Percentiles rank a stretch among this genome's conserved stretches.
These are phyloP conservation scores for Penicillium sp. DNA, from an alignment of 2,329 filamentous ascomycete species.

Conservation along the genomic window DNA sequence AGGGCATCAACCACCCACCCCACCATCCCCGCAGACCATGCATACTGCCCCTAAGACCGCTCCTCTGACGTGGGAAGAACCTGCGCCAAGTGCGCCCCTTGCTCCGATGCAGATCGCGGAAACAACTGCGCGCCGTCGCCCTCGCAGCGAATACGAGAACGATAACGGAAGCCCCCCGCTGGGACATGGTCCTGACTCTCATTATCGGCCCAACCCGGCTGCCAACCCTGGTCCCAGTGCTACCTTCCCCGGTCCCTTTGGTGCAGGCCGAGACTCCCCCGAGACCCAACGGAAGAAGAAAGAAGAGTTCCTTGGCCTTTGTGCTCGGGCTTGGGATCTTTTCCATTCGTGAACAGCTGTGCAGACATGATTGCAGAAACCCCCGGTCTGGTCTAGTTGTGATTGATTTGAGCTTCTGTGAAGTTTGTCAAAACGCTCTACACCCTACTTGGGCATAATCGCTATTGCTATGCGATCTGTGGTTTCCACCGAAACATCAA, in stretches of 20 bases:
- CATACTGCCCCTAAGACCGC: constrained; percentile 32
- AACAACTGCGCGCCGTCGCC: constrained; percentile 62
- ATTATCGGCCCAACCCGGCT: constrained; percentile 39
- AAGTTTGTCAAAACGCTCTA: not conserved
- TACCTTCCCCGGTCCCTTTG: constrained; percentile 68
- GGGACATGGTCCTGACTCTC: constrained; percentile 65
- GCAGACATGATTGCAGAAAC: not conserved
- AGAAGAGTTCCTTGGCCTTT: constrained; percentile 85
- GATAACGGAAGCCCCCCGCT: constrained; percentile 85
- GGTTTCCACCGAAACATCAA: not conserved
- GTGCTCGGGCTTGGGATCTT: constrained; percentile 89
- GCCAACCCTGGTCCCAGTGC: constrained; percentile 25
- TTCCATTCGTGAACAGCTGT: constrained; percentile 73
- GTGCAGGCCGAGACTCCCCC: constrained; percentile 77
- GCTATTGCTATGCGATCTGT: not conserved
- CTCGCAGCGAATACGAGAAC: constrained; percentile 83
- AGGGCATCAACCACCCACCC: constrained; percentile 88
- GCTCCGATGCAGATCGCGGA: constrained; percentile 38
- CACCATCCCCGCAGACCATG: constrained; percentile 64
- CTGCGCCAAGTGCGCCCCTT: constrained; percentile 63
- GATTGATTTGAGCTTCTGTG: not conserved
- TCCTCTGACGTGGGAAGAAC: constrained; percentile 47
- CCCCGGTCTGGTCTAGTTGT: not conserved
- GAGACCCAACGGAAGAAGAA: constrained; percentile 83
- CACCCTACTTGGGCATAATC: not conserved